These are phyloP conservation scores for Mucor lusitanicus DNA, from an alignment of 371 early-diverging fungal genomes.

Conservation along the genomic window DNA sequence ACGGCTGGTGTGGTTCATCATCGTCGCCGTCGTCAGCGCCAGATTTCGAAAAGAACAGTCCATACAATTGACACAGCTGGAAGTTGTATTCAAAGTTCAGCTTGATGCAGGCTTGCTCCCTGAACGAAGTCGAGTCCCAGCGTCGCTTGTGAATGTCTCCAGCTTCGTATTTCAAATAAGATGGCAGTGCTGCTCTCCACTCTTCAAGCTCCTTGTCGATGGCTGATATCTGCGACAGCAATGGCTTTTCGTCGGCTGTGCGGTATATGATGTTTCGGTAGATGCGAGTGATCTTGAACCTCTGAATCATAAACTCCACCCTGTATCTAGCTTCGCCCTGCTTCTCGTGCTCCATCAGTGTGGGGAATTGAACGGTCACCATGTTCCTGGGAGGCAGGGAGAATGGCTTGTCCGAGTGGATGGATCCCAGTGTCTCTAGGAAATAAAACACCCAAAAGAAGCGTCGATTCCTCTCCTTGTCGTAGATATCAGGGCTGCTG, in stretches of 20 bases:
- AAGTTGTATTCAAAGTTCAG: constrained; percentile 54
- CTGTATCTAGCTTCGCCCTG: constrained; percentile 33
- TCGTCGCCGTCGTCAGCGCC: neutral
- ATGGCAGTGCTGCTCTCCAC: constrained; percentile 40
- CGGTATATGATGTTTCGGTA: constrained; percentile 39
- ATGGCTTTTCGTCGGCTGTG: constrained; percentile 36
- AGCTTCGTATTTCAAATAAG: constrained; percentile 33
- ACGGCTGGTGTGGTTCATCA: constrained; percentile 1
- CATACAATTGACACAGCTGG: constrained; percentile 47
- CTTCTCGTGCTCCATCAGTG: constrained; percentile 29
- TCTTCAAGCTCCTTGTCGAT: constrained; percentile 43
- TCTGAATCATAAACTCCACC: constrained; percentile 44
- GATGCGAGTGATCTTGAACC: constrained; percentile 43
- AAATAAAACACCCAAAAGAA: constrained; percentile 45
- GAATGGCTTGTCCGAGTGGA: constrained; percentile 49
- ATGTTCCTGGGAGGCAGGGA: constrained; percentile 32
- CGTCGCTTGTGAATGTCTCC: constrained; percentile 22
- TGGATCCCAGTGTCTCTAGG: constrained; percentile 41
- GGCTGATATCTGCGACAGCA: constrained; percentile 37
- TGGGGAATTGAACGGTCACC: constrained; percentile 27
- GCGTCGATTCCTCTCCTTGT: constrained; percentile 33
- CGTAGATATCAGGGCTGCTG: constrained; percentile 7
- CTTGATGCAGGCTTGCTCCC: constrained; percentile 52
- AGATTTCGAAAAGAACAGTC: constrained; percentile 32
- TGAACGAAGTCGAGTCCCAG: constrained; percentile 39